Percentiles rank a stretch among this genome's conserved stretches.
These are phyloP conservation scores for Lipomyces sp. DNA, from an alignment of 805 yeast genomes.

Conservation along the genomic window DNA sequence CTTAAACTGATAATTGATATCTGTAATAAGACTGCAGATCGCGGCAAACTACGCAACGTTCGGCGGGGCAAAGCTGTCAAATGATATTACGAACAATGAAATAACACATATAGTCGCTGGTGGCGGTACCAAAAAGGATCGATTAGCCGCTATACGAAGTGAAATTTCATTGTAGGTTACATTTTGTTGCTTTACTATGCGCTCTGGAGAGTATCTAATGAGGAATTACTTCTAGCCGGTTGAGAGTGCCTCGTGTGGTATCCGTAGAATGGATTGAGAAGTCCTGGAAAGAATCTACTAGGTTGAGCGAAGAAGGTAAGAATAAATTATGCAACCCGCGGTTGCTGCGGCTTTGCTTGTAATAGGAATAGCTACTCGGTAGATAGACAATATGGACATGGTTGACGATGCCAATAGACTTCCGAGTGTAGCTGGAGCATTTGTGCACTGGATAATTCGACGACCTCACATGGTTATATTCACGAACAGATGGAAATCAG, in stretches of 20 bases:
- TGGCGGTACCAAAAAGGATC: neutral
- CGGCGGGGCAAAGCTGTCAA: slow-evolving; percentile 53
- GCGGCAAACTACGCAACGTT: slow-evolving; percentile 26
- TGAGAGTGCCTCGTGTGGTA: slow-evolving; percentile 44
- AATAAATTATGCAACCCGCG: neutral
- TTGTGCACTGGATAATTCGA: neutral
- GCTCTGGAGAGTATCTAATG: neutral
- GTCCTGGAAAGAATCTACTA: slow-evolving; percentile 44
- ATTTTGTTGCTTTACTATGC: neutral
- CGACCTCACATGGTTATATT: neutral
- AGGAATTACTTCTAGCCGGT: neutral
- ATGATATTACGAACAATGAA: slow-evolving; percentile 45
- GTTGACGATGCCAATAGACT: neutral
- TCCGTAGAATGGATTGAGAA: slow-evolving; percentile 47
- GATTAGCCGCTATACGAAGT: neutral
- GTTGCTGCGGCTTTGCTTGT: neutral
- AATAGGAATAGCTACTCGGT: neutral
- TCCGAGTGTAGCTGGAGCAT: neutral
- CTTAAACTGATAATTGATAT: neutral
- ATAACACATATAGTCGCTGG: slow-evolving; percentile 44
- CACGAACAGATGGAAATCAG: neutral
- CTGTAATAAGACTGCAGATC: neutral
- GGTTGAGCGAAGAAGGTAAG: slow-evolving; percentile 41
- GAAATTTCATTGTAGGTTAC: neutral
- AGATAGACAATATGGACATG: neutral